Evolutionary conservation across 1,139 yeast species (phyloP).

Genomic region (Nakaseomyces sp.): DNA sequence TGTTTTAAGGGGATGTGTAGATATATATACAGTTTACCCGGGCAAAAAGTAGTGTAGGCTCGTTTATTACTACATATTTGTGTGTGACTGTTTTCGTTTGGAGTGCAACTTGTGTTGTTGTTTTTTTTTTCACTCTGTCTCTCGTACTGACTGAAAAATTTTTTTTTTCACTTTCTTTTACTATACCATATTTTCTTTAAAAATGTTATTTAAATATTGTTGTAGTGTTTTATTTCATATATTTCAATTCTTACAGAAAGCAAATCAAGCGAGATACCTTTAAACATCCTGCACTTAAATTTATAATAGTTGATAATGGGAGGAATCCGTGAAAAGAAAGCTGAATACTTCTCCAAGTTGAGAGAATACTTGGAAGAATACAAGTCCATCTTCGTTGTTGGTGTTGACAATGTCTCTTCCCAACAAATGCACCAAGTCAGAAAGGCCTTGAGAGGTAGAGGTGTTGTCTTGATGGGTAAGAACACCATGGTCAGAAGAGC

Average conservation of each 20-base stretch:
- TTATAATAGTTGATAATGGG: conserved; percentile 86
- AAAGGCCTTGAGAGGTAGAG: conserved; percentile 90
- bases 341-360: conserved; percentile 89
- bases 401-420: conserved; percentile 99
- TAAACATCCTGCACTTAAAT: conserved; percentile 83
- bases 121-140: too few relatives aligned
- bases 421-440: conserved; percentile 99
- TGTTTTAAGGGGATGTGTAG: too few relatives aligned
- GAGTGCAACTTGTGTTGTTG: too few relatives aligned
- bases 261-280: conserved; percentile 39
- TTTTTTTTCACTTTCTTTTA: too few relatives aligned
- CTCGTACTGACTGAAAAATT: too few relatives aligned
- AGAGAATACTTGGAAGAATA: conserved; percentile 92
- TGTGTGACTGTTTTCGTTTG: too few relatives aligned
- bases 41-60: too few relatives aligned
- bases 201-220: background rate
- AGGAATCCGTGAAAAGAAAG: conserved; percentile 98
- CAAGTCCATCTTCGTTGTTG: conserved; percentile 97
- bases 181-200: background rate
- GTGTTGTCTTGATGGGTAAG: conserved; percentile 98
- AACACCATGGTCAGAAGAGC: conserved; percentile 99
- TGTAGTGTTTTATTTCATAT: background rate
- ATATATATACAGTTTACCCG: too few relatives aligned
- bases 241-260: too few relatives aligned
- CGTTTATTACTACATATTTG: too few relatives aligned